Base-by-base conservation (phyloP, 2,329 filamentous ascomycete genomes). In the Onygenales sp. region DNA sequence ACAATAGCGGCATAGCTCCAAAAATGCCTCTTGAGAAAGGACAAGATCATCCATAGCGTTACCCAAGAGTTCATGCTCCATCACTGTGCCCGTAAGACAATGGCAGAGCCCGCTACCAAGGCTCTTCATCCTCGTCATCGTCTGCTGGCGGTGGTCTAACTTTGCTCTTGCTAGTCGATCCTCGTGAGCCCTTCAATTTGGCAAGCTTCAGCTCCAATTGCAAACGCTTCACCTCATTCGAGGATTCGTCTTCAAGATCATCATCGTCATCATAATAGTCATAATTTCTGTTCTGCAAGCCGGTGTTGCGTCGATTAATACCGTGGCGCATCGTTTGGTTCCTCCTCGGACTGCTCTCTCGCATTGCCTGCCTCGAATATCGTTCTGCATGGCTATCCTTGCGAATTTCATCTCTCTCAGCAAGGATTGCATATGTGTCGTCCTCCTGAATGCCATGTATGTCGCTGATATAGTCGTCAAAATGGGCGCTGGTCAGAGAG, bases 401-500 rank as follows among this genome's bases (percentile, higher is more conserved):
- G 6, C 47, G 34, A 31, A 49, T 13, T 49, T 49, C 34, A 8
- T 49, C 47, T 14, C 47, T 17, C 13, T 33, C 47, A 21, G 47
- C 47, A 7, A 49, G 47, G 4, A 49, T 17, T 40, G 34, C 36
- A 17, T 39, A 49, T 8, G 47, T 49, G 17, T 49, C 47, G 2
- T 49, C 47, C 13, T 49, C 47, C 7, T 49, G 36, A 11, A 40
- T 49, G 13, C 47, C 47, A 31, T 49, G 47, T 17, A 49, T 49
- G 36, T 49, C 32, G 32, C 47, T 49, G 36, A 49, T 49, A 42
- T 49, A 49, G 14, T 49, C 47, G 36, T 49, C 47, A 17, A 49
- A 49, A 40, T 49, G 47, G n/a, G 47, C 47, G 47, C 47, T 49
- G 17, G 47, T 49, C 17, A 36, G 47, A 4, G 47, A 32, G 27